These are phyloP conservation scores for barley (Hordeum vulgare) DNA, from an alignment of 176 grass and related monocot species.

Conservation along the genomic window MorexV3_pseudomolecules_assembly NC_058524.1:536529212-536529711, in stretches of 20 bases:
- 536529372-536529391: too few species aligned
- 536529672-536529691: not conserved
- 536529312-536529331: too few species aligned
- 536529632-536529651: not conserved
- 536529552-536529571: not conserved
- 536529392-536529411: too few species aligned
- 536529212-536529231: not conserved
- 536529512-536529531: not conserved
- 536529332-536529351: too few species aligned
- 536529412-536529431: too few species aligned
- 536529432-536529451: too few species aligned
- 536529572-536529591: not conserved
- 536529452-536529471: not conserved
- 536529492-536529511: not conserved
- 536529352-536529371: too few species aligned
- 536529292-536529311: too few species aligned
- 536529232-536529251: constrained; percentile 8
- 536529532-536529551: not conserved
- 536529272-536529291: not conserved
- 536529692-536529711: not conserved
- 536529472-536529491: not conserved
- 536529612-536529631: too few species aligned
- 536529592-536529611: too few species aligned
- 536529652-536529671: too few species aligned
- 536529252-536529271: not conserved